Evolutionary conservation across 2,329 filamentous ascomycete species (phyloP).

Genomic region (Xenoacremonium recifei): DNA sequence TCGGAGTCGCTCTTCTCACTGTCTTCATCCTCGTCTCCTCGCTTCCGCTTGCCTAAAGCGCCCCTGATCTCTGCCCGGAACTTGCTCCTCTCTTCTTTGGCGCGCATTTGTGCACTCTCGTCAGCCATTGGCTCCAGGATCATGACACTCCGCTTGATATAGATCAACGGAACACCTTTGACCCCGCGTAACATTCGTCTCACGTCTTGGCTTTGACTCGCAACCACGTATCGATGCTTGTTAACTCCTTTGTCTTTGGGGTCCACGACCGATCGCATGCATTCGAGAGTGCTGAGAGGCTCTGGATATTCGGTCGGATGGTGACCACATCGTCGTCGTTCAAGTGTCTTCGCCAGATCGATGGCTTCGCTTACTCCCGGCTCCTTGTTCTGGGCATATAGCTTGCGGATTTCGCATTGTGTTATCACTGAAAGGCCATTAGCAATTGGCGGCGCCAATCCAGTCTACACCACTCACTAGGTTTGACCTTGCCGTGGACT

Average conservation of each 20-base stretch:
- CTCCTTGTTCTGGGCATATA: slow-evolving; percentile 63
- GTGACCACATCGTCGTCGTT: slow-evolving; percentile 77
- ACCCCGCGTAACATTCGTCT: slow-evolving; percentile 64
- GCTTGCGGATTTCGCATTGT: slow-evolving; percentile 76
- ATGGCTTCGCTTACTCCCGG: slow-evolving; percentile 61
- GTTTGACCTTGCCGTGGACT: slow-evolving; percentile 83
- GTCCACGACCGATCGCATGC: slow-evolving; percentile 73
- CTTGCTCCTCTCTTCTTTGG: slow-evolving; percentile 71
- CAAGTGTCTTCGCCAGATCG: slow-evolving; percentile 70
- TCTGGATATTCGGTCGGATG: slow-evolving; percentile 69
- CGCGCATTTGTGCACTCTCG: slow-evolving; percentile 60
- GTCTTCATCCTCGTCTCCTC: slow-evolving; percentile 41
- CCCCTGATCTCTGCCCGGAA: slow-evolving; percentile 68
- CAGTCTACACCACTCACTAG: slow-evolving; percentile 51
- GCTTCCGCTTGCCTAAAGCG: slow-evolving; percentile 48
- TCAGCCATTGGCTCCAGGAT: slow-evolving; percentile 69
- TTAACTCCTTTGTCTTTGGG: slow-evolving; percentile 70
- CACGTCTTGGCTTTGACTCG: slow-evolving; percentile 67
- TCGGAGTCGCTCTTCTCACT: slow-evolving; percentile 27
- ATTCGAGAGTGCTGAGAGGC: slow-evolving; percentile 68
- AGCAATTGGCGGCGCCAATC: slow-evolving; percentile 11
- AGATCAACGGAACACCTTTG: slow-evolving; percentile 72
- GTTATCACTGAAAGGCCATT: slow-evolving; percentile 65
- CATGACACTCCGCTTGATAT: slow-evolving; percentile 78
- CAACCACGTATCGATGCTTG: slow-evolving; percentile 77